Conservation (phyloP, 164 flowering plant genomes). For the Chimonanthus salicifolius region DNA sequence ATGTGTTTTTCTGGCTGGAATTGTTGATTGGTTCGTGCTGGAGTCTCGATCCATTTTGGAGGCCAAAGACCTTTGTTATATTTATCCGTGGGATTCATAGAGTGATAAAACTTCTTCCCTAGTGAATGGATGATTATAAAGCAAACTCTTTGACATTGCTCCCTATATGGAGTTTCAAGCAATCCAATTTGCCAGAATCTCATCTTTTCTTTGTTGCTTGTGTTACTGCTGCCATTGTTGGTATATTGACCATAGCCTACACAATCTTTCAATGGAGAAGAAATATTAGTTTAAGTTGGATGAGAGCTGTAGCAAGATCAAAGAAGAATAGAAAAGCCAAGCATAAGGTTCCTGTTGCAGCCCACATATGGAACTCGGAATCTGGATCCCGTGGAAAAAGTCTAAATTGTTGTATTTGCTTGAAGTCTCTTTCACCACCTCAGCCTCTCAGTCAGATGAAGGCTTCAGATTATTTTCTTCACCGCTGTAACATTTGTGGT, state of each 20-base stretch:
- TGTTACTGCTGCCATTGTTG: conserved; percentile 60
- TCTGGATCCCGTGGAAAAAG: conserved; percentile 72
- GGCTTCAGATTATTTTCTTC: conserved; percentile 62
- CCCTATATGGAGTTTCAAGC: conserved; percentile 37
- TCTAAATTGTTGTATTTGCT: conserved; percentile 87
- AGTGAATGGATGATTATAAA: conserved; percentile 48
- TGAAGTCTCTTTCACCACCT: conserved; percentile 62
- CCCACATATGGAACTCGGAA: conserved; percentile 74
- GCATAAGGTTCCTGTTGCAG: conserved; percentile 59
- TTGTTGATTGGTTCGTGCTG: neutral
- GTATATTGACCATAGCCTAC: conserved; percentile 68
- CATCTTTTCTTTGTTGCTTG: conserved; percentile 54
- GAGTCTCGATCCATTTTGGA: neutral
- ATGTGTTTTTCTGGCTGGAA: neutral
- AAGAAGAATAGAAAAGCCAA: conserved; percentile 75
- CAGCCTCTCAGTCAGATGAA: conserved; percentile 75
- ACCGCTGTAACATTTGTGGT: conserved; percentile 73
- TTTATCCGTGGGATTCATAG: neutral
- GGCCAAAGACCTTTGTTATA: neutral
- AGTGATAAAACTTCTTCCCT: neutral
- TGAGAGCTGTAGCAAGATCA: conserved; percentile 83
- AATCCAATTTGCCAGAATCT: conserved; percentile 49
- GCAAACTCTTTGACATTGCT: conserved; percentile 22
- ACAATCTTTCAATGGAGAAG: conserved; percentile 94
- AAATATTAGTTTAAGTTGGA: conserved; percentile 80